Percentiles rank a stretch among this genome's conserved stretches.
These are phyloP conservation scores for Lactarius sanguifluus DNA, from an alignment of 768 basidiomycete genomes.

Conservation along the genomic window DNA sequence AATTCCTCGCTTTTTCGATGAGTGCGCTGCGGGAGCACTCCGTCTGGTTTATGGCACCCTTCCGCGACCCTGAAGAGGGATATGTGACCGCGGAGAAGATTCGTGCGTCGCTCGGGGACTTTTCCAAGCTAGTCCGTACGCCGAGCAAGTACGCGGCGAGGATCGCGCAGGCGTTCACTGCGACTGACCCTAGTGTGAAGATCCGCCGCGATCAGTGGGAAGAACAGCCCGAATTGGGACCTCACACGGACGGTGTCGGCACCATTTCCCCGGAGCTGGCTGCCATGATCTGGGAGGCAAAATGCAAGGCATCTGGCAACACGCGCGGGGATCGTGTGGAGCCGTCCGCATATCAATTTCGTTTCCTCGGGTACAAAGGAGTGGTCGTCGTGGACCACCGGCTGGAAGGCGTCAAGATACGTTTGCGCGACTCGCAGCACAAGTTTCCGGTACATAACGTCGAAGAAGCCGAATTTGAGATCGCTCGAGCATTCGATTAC, in stretches of 20 bases:
- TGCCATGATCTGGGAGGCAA: constrained; percentile 55
- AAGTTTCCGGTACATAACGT: constrained; percentile 61
- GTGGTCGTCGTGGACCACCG: constrained; percentile 65
- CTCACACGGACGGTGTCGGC: constrained; percentile 79
- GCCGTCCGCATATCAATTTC: constrained; percentile 65
- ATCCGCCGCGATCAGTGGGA: constrained; percentile 62
- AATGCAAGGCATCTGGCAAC: constrained; percentile 42
- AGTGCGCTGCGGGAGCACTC: constrained; percentile 80
- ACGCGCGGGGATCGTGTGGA: background rate
- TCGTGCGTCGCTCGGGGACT: constrained; percentile 65
- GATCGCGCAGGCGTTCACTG: constrained; percentile 80
- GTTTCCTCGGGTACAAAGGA: constrained; percentile 80
- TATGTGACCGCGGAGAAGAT: constrained; percentile 57
- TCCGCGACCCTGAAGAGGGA: constrained; percentile 47
- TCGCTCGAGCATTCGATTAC: constrained; percentile 58
- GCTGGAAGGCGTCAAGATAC: constrained; percentile 64
- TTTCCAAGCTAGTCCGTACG: constrained; percentile 42
- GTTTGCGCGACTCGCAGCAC: constrained; percentile 68
- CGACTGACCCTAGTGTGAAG: constrained; percentile 70
- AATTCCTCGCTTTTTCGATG: constrained; percentile 80
- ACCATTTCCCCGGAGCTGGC: constrained; percentile 66
- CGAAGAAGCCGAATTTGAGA: constrained; percentile 62
- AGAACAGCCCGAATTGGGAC: constrained; percentile 56
- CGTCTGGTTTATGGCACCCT: constrained; percentile 78
- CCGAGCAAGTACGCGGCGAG: constrained; percentile 86